Percentiles rank a stretch among this genome's conserved stretches.
Conservation (phyloP, 192 early-diverging fungal genomes). For the Coemansia sp. region DNA sequence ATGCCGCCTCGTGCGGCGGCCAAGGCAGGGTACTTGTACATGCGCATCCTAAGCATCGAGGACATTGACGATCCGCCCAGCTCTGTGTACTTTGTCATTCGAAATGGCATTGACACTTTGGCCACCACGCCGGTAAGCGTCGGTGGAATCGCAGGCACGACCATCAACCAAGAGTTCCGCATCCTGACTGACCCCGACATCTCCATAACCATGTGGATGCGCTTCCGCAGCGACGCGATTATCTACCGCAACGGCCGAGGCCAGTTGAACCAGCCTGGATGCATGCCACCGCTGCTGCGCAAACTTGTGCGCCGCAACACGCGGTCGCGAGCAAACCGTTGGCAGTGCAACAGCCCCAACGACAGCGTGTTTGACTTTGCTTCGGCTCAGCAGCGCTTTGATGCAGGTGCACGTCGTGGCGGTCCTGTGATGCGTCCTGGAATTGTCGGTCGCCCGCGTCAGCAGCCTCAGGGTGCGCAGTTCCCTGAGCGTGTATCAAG, state of each 20-base stretch:
- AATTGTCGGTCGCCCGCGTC: slow-evolving; percentile 17
- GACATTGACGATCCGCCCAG: slow-evolving; percentile 42
- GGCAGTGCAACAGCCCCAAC: slow-evolving; percentile 19
- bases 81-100: slow-evolving; percentile 55
- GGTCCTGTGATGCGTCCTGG: slow-evolving; percentile 5
- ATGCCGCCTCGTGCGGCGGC: slow-evolving; percentile 38
- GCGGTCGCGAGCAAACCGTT: slow-evolving; percentile 34
- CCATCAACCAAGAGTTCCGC: slow-evolving; percentile 56
- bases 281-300: slow-evolving; percentile 43
- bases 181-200: slow-evolving; percentile 48
- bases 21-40: slow-evolving; percentile 49
- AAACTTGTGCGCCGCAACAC: slow-evolving; percentile 53
- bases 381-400: slow-evolving; percentile 3
- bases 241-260: slow-evolving; percentile 16
- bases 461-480: neutral
- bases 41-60: slow-evolving; percentile 54
- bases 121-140: slow-evolving; percentile 44
- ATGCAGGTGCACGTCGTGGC: slow-evolving; percentile 21
- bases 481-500: slow-evolving; percentile 30
- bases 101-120: slow-evolving; percentile 55
- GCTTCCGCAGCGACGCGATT: slow-evolving; percentile 53
- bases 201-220: slow-evolving; percentile 56
- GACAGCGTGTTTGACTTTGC: slow-evolving; percentile 54
- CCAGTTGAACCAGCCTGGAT: slow-evolving; percentile 14
- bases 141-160: slow-evolving; percentile 15